Base-by-base conservation (phyloP, 306 rosid species). In the Crataegus laevigata region DNA sequence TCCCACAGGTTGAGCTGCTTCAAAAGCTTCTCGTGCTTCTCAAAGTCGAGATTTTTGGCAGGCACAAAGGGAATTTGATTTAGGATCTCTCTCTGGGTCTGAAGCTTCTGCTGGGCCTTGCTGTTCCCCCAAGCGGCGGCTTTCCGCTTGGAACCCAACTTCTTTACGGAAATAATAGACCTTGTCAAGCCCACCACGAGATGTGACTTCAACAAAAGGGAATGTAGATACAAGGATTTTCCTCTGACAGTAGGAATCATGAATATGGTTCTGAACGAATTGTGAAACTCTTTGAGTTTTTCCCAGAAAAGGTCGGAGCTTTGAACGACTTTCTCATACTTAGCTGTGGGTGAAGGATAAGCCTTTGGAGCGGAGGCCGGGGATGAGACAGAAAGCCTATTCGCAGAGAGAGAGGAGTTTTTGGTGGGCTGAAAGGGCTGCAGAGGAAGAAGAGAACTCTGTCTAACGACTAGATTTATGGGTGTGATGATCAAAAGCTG, bases 161-260 rank as follows among this genome's bases (percentile, higher is more conserved):
- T 29, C 7, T 66, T 66, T 24, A n/a, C n/a, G n/a, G n/a, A n/a
- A n/a, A n/a, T n/a, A n/a, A n/a, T n/a, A n/a, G n/a, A 90, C 98
- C 98, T 90, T 93, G 75, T 89, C 93, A 68, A 90, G 64, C 73
- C 96, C 98, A 45, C 94, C 98, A 22, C 91, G 93, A 72, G 85
- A 75, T 64, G 98, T 90, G 63, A 93, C 98, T 88, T 93, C 93
- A 5, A 86, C 66, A 68, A 93, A 93, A 78, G 89, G 94, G 74
- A 75, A 84, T 90, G 81, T 14, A 93, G 85, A 86, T 93, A 93
- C 47, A 93, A 81, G 9, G 85, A 63, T 80, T 79, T 93, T 77
- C 96, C 96, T 82, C 96, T 96, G 6, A 90, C 79, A 6, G 85
- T 87, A 76, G 94, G 91, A 72, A 89, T 80, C 98, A 77, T 76